Evolutionary conservation across 1,139 yeast species (phyloP).

Genomic region (Trichomonascaceae sp.): DNA sequence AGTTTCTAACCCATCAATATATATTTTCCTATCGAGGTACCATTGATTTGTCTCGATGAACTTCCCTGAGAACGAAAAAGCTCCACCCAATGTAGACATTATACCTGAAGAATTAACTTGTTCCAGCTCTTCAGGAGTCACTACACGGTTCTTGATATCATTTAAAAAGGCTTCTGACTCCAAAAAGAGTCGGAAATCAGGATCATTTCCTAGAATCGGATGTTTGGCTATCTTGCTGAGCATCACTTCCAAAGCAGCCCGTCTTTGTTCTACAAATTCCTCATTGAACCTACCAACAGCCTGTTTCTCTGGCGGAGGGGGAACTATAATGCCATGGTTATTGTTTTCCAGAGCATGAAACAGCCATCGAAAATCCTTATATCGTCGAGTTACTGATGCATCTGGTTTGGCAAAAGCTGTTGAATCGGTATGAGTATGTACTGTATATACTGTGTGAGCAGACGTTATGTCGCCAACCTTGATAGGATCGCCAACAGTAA

Average conservation of each 20-base stretch:
- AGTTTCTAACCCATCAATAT: slow-evolving; percentile 65
- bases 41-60: slow-evolving; percentile 74
- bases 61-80: slow-evolving; percentile 52
- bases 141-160: slow-evolving; percentile 36
- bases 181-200: slow-evolving; percentile 71
- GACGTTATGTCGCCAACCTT: slow-evolving; percentile 87
- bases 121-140: slow-evolving; percentile 23
- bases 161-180: slow-evolving; percentile 63
- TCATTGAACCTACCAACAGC: slow-evolving; percentile 85
- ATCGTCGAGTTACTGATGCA: slow-evolving; percentile 62
- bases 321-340: slow-evolving; percentile 86
- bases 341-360: slow-evolving; percentile 81
- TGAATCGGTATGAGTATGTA: slow-evolving; percentile 51
- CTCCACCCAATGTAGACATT: slow-evolving; percentile 50
- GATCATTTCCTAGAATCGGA: slow-evolving; percentile 56
- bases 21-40: slow-evolving; percentile 62
- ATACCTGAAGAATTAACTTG: slow-evolving; percentile 33
- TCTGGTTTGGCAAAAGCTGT: slow-evolving; percentile 36
- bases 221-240: slow-evolving; percentile 57
- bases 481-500: slow-evolving; percentile 83
- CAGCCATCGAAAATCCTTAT: slow-evolving; percentile 80
- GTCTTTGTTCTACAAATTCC: slow-evolving; percentile 78
- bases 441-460: slow-evolving; percentile 84
- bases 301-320: slow-evolving; percentile 97
- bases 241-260: slow-evolving; percentile 87